phyloP scores from a whole-genome alignment of 768 basidiomycete genomes.

The Termitomyces sp. region DNA sequence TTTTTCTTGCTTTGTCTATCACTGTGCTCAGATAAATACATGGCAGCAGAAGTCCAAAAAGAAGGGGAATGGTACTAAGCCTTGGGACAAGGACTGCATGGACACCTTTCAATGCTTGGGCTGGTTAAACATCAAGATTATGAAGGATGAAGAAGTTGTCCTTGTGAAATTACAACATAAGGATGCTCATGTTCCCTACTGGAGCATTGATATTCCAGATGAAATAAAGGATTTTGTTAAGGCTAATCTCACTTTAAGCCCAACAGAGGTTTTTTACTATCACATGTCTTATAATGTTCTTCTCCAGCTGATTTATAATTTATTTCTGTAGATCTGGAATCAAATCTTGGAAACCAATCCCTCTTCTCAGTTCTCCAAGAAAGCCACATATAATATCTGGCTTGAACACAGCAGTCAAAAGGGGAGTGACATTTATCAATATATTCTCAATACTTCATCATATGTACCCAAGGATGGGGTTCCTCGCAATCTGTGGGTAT shows the following conservation, averaged over 20 bases:
- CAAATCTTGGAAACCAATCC: not conserved
- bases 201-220: not conserved
- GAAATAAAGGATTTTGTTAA: not conserved
- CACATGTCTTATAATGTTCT: not conserved
- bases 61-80: not conserved
- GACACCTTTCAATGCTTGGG: not conserved
- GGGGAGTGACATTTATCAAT: not conserved
- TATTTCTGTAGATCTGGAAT: not conserved
- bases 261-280: not conserved
- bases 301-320: not conserved
- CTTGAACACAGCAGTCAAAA: not conserved
- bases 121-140: not conserved
- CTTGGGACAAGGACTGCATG: not conserved
- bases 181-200: not conserved
- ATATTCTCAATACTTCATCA: too few species aligned
- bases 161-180: not conserved
- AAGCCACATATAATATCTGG: constrained; percentile 1
- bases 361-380: not conserved
- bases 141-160: not conserved
- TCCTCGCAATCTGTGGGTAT: too few species aligned
- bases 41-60: not conserved
- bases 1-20: not conserved
- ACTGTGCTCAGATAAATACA: not conserved
- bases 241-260: not conserved
- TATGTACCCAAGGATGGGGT: too few species aligned